A percentile compares a stretch with the other conserved stretches of the same genome.
phyloP scores from a whole-genome alignment of 169 alveolate genomes.

The Cryptosporidium viatorum region DNA sequence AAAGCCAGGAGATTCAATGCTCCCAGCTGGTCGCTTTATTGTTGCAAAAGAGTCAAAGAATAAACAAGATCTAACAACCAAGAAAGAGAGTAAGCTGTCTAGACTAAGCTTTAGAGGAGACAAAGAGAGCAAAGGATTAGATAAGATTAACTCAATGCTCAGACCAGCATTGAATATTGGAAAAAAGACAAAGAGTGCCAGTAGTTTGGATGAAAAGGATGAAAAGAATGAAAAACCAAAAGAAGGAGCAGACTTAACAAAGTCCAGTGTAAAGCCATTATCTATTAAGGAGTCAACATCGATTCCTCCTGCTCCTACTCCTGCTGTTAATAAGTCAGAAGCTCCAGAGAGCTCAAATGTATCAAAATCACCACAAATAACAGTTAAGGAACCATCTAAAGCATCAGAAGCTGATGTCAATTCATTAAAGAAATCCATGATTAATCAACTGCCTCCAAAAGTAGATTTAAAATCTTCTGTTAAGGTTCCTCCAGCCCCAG shows the following conservation, averaged over 20 bases:
- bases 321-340: not conserved
- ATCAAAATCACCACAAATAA: not conserved
- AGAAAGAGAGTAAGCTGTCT: conserved; percentile 45
- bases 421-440: not conserved
- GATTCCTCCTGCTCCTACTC: not conserved
- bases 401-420: not conserved
- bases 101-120: conserved; percentile 54
- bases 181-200: not conserved
- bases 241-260: not conserved
- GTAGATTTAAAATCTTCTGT: not conserved
- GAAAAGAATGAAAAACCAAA: not conserved
- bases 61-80: not conserved
- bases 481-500: not conserved
- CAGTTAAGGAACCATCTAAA: not conserved
- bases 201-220: conserved; percentile 1
- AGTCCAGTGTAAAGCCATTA: not conserved
- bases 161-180: conserved; percentile 42
- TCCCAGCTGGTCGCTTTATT: conserved; percentile 85
- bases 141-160: conserved; percentile 51
- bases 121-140: conserved; percentile 33
- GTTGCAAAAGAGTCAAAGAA: conserved; percentile 69
- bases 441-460: not conserved
- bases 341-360: not conserved
- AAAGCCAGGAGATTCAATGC: conserved; percentile 81
- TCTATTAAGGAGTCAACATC: not conserved